Evolutionary conservation across 345 rosid species (phyloP), one percentile per base, ranked within the genome.

Genomic region (Clarkia xantiana): DNA sequence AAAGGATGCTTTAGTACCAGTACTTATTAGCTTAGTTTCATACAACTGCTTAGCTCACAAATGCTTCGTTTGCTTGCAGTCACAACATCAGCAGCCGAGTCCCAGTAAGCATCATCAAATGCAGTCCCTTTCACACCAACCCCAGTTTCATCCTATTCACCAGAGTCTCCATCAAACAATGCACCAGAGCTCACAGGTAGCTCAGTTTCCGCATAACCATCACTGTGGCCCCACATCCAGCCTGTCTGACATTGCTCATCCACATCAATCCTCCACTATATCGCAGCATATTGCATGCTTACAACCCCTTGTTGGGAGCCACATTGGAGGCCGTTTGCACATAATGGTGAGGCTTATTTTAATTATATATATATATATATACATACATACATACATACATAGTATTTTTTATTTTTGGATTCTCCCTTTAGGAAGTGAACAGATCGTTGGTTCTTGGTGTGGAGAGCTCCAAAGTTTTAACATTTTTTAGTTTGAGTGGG

Each of bases 251-350:
- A 66, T 85, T 41, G 44, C 76, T 56, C 87, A 85, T 51, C n/a
- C 76, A 34, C 81, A 72, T 54, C 95, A 80, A 42, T 76, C 95
- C 25, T 66, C 85, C 15, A 56, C 77, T 56, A 77, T 86, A 52
- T 68, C 97, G 18, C 95, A 81, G 59, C 90, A 83, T 55, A 83
- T 90, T 66, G 73, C 76, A 62, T 86, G 94, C 73, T 72, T 86
- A 59, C 97, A 82, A 49, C 86, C 93, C 3, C 71, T 82, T 43
- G 40, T 78, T 10, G 84, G 79, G 47, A 73, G 79, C 56, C 90
- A 77, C 60, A 71, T 73, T 38, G 75, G 74, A 47, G 84, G 75
- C 40, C 85, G 85, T 45, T 40, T 80, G 75, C 81, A 80, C 60
- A 60, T 73, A 42, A 69, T 80, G 94, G 94, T 77, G 65, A 68